Conservation (phyloP, 2,329 filamentous ascomycete genomes). For the Dothideomycetes sp. region DNA sequence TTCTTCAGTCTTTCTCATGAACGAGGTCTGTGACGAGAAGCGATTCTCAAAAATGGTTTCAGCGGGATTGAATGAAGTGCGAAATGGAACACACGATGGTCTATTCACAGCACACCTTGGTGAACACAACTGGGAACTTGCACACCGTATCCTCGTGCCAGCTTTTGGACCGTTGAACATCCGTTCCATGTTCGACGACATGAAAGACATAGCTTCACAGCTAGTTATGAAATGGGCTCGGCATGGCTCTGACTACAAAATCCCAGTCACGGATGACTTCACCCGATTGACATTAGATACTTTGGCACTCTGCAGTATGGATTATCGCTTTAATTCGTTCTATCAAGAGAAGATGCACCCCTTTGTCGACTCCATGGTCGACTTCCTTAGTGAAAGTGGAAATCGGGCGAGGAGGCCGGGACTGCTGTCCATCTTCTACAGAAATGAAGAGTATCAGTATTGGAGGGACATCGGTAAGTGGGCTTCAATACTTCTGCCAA, state of each 20-base stretch:
- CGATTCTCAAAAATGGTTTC: constrained; percentile 48
- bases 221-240: constrained; percentile 18
- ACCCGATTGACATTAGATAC: constrained; percentile 65
- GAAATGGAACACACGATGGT: constrained; percentile 40
- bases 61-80: constrained; percentile 41
- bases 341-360: constrained; percentile 60
- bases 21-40: constrained; percentile 29
- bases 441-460: constrained; percentile 34
- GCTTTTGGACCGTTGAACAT: constrained; percentile 37
- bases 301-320: constrained; percentile 60
- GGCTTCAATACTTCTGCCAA: background rate
- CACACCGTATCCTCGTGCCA: constrained; percentile 34
- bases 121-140: constrained; percentile 26
- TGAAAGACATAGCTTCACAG: constrained; percentile 23
- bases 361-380: constrained; percentile 57
- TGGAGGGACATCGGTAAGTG: constrained; percentile 35
- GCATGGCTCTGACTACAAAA: constrained; percentile 41
- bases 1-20: constrained; percentile 18
- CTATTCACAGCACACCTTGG: constrained; percentile 29
- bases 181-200: constrained; percentile 30
- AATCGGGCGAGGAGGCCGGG: constrained; percentile 37
- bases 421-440: constrained; percentile 34
- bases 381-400: constrained; percentile 48
- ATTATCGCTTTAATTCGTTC: constrained; percentile 63
- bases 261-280: constrained; percentile 55